phyloP scores from a whole-genome alignment of 2,329 filamentous ascomycete species.

The Fusarium tanahbumbuense region DNA sequence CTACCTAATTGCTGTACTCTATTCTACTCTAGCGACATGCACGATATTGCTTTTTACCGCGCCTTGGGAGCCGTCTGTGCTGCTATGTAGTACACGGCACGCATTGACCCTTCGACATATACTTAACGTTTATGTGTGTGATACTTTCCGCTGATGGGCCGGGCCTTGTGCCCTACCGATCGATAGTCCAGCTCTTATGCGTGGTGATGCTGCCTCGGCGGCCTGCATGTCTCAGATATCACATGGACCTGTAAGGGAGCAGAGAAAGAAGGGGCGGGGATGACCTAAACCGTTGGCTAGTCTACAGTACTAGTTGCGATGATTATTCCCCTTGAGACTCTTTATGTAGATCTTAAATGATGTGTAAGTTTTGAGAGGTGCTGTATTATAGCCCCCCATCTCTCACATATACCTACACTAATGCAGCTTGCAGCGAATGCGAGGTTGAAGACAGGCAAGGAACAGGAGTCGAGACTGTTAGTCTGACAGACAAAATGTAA shows the following conservation, averaged over 20 bases:
- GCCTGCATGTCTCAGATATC: slow-evolving; percentile 46
- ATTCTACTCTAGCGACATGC: slow-evolving; percentile 2
- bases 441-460: slow-evolving; percentile 28
- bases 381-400: slow-evolving; percentile 11
- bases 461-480: slow-evolving; percentile 14
- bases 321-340: slow-evolving; percentile 35
- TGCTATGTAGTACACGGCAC: slow-evolving; percentile 23
- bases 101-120: slow-evolving; percentile 25
- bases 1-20: background rate
- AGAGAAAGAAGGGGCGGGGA: slow-evolving; percentile 16
- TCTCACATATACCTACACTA: slow-evolving; percentile 20
- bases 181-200: slow-evolving; percentile 25
- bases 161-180: slow-evolving; percentile 35
- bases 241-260: slow-evolving; percentile 38
- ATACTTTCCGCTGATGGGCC: slow-evolving; percentile 29
- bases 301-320: slow-evolving; percentile 5
- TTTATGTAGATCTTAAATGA: slow-evolving; percentile 35
- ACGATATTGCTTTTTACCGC: slow-evolving; percentile 37
- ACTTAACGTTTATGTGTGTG: slow-evolving; percentile 32
- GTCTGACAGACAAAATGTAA: slow-evolving; percentile 4
- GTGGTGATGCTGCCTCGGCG: slow-evolving; percentile 21
- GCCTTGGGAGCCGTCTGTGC: slow-evolving; percentile 19
- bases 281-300: slow-evolving; percentile 23
- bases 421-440: slow-evolving; percentile 23
- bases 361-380: slow-evolving; percentile 26